Conservation (phyloP, 2,329 filamentous ascomycete genomes). For the Fusarium tjaetaba region DNA sequence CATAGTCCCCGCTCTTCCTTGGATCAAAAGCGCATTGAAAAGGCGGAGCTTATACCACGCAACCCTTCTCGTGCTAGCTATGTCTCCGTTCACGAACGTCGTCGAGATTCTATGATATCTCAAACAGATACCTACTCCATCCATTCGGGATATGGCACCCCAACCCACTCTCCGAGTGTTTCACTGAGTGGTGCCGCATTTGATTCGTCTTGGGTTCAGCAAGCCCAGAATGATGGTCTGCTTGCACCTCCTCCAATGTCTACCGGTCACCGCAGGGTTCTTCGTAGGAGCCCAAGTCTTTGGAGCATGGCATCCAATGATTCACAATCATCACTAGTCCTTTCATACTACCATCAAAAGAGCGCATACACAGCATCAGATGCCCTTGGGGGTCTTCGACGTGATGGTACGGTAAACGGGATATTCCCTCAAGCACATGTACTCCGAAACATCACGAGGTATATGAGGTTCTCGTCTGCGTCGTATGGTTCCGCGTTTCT, state of each 20-base stretch:
- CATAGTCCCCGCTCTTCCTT: constrained; percentile 5
- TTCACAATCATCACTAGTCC: constrained; percentile 63
- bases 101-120: constrained; percentile 65
- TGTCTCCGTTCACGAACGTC: constrained; percentile 61
- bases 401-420: constrained; percentile 64
- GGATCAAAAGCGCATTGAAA: constrained; percentile 23
- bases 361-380: constrained; percentile 60
- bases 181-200: constrained; percentile 40
- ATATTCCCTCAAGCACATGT: constrained; percentile 69
- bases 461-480: constrained; percentile 73
- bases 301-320: constrained; percentile 68
- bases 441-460: constrained; percentile 69
- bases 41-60: constrained; percentile 47
- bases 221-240: constrained; percentile 24
- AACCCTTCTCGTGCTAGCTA: constrained; percentile 60
- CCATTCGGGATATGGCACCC: constrained; percentile 56
- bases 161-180: constrained; percentile 56
- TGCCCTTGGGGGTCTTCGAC: constrained; percentile 59
- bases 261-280: constrained; percentile 38
- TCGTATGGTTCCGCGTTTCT: constrained; percentile 73
- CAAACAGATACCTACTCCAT: constrained; percentile 66
- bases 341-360: constrained; percentile 60
- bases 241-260: constrained; percentile 34
- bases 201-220: constrained; percentile 36
- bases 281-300: constrained; percentile 61